Evolutionary conservation across 1,284 basidiomycete genomes (phyloP).

Genomic region (Pterula multifida): DNA sequence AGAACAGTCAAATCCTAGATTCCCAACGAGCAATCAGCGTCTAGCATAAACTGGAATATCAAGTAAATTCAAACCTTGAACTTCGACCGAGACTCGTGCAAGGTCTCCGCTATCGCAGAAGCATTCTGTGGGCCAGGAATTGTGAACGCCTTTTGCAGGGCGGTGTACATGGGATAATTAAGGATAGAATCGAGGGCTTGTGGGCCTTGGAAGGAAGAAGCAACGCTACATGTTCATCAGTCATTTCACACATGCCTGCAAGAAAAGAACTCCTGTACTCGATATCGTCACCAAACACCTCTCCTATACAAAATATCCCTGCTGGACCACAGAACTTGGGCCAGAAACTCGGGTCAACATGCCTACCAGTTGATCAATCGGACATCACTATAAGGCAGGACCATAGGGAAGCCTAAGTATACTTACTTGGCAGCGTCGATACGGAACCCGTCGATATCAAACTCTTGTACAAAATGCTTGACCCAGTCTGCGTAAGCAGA

Average conservation of each 20-base stretch:
- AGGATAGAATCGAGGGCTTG: constrained; percentile 50
- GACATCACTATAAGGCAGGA: constrained; percentile 7
- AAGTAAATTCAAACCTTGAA: constrained; percentile 14
- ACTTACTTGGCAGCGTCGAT: constrained; percentile 69
- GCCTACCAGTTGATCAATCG: constrained; percentile 24
- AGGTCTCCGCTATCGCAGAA: constrained; percentile 39
- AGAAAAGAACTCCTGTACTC: constrained; percentile 23
- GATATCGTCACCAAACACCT: constrained; percentile 56
- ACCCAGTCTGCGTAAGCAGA: constrained; percentile 52
- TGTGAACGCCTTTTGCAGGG: constrained; percentile 48
- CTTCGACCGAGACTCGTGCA: constrained; percentile 37
- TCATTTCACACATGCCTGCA: constrained; percentile 4
- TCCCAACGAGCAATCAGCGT: not conserved
- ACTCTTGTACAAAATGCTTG: constrained; percentile 44
- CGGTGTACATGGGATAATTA: constrained; percentile 64
- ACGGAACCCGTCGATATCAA: constrained; percentile 57
- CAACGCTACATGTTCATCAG: constrained; percentile 23
- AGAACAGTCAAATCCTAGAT: constrained; percentile 35
- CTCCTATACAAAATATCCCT: constrained; percentile 77
- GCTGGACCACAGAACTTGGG: constrained; percentile 54
- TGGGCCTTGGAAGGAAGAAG: constrained; percentile 30
- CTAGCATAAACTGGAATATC: not conserved
- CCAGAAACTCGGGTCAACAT: constrained; percentile 59
- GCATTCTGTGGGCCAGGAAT: constrained; percentile 56
- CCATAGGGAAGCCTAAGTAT: too few relatives aligned